Evolutionary conservation across 108 stramenopile genomes (phyloP), one percentile per base, ranked within the genome.

Genomic region (Chaetoceros tenuissimus): DNA sequence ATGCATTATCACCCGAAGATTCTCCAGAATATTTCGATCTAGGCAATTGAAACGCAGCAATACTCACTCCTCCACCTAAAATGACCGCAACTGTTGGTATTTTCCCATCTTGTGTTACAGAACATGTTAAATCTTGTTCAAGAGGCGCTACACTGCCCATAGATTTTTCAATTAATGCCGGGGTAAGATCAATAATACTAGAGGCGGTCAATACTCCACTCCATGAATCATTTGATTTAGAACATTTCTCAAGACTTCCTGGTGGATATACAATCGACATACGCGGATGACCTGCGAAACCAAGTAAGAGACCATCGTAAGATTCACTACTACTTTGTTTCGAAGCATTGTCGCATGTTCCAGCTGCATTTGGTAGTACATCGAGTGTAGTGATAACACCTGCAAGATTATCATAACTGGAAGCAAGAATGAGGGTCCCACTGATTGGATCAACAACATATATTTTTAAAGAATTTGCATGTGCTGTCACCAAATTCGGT

Each of bases 401-500:
- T 2, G 85, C 84, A 21, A 92, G 44, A 62, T 92, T 74, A 28
- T 82, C 58, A 59, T 79, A 86, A 7, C 69, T 64, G n/a, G 75
- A 62, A 10, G 75, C 57, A 1, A 82, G 27, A 7, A 72, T 51
- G 40, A 91, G 46, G 43, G 73, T 84, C 2, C 81, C 82, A 22
- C 76, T 83, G 22, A 70, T 49, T 0, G 72, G 60, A 13, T 74
- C 56, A 3, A 87, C 49, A 20, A 68, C 64, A 56, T 86, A 88
- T 19, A 92, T 63, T 1, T 70, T 66, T 16, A 92, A 51, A 5
- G 86, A 70, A n/a, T 76, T 81, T 19, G 77, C 71, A 31, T 86
- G 75, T 1, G 90, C 90, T 21, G 87, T 92, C 51, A 92, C 80
- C 56, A 92, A 64, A 62, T 92, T 81, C 10, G 84, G 84, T n/a